Percentiles rank a stretch among this genome's conserved stretches.
Evolutionary conservation across 768 basidiomycete species (phyloP).

Genomic region (Kondoa subrosea): DNA sequence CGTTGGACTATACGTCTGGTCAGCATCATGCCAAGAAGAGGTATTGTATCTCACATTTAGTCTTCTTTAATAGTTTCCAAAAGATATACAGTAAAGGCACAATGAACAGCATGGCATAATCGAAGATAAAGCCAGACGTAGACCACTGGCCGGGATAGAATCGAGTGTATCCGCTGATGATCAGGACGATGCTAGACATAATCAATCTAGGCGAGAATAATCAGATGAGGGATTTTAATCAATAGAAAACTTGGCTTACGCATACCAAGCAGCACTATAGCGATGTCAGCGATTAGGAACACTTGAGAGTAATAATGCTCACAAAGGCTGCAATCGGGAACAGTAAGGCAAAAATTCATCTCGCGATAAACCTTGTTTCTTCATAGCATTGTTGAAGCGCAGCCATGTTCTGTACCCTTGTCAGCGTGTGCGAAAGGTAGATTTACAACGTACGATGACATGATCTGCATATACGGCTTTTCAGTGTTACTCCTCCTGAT

Average conservation of each 20-base stretch:
- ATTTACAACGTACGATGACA: background rate
- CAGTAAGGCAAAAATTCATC: constrained; percentile 17
- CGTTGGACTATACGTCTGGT: background rate
- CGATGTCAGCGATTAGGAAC: background rate
- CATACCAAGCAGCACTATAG: constrained; percentile 10
- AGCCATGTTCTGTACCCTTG: constrained; percentile 23
- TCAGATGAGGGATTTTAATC: no score
- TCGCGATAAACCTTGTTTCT: constrained; percentile 21
- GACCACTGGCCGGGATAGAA: background rate
- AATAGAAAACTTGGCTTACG: no score
- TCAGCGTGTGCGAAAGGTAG: constrained; percentile 1
- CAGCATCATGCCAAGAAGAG: background rate
- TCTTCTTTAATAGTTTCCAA: background rate
- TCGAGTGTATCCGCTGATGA: background rate
- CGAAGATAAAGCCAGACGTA: background rate
- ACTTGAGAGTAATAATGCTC: background rate
- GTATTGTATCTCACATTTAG: background rate
- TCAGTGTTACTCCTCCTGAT: background rate
- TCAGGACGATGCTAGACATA: background rate
- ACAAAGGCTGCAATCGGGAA: constrained; percentile 15
- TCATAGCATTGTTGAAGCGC: constrained; percentile 26
- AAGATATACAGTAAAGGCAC: background rate
- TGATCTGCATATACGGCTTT: background rate
- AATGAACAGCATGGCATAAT: background rate
- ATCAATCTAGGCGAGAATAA: no score